Base-by-base conservation (phyloP, 257 asterid species). In the Penstemon newberryi region DNA sequence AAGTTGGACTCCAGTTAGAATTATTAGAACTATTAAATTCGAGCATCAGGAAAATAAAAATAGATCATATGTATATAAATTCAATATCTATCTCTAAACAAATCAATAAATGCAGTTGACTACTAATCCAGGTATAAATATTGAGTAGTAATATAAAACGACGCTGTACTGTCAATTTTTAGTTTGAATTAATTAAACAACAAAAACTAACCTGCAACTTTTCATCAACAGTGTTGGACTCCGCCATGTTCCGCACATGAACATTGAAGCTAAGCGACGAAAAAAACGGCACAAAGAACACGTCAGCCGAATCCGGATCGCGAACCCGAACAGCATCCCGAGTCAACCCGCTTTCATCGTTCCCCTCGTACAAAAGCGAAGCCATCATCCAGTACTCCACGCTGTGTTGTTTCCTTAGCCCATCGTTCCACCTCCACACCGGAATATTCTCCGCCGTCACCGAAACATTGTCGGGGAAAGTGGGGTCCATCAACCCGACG, bases 271-370 rank as follows among this genome's bases (percentile, higher is more conserved):
- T 90, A 51, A 90, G 66, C 0, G 97, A 93, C 45, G 97, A 90
- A 76, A 93, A 93, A 37, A 93, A 93, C 1, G 99, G 99, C 53
- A 93, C 95, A 5, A 90, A 90, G 56, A 93, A 90, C 60, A 81
- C 88, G 25, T 90, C 85, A 45, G 99, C 97, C 0, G 81, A 68
- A 4, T 72, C 78, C 73, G 97, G 96, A 78, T 90, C 95, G 78
- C 50, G 69, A 68, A 88, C 96, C 81, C 99, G 85, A 72, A 93
- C 79, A 12, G 86, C 90, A 77, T 88, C 96, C 43, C 57, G 71
- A 13, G 54, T 66, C 72, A 67, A 37, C 50, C 70, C 81, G 10
- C 52, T 66, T 0, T 65, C 84, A 7, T 56, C 78, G 42, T 49
- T 53, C 4, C 68, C 77, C 10, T 37, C 57, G 53, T 83, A 54